These are phyloP conservation scores for Camellia sinensis DNA, from an alignment of 148 eudicot genomes.

Conservation along the genomic window DNA sequence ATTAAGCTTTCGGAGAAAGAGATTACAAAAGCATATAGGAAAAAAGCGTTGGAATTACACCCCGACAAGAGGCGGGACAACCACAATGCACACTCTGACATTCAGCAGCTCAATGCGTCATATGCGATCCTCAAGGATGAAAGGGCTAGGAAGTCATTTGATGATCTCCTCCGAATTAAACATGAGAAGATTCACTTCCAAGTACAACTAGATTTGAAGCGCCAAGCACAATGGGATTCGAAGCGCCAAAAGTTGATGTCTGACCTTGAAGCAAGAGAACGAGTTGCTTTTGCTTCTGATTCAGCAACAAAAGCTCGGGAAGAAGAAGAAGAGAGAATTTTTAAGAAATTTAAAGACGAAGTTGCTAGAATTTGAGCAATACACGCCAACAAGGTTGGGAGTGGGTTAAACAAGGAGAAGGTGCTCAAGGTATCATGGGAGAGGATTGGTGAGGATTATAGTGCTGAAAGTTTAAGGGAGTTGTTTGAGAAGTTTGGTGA, in stretches of 20 bases:
- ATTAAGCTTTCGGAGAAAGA: slow-evolving; percentile 36
- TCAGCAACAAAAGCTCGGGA: slow-evolving; percentile 31
- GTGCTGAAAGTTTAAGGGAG: slow-evolving; percentile 32
- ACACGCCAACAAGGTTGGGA: slow-evolving; percentile 26
- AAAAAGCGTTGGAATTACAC: slow-evolving; percentile 46
- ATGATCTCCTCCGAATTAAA: slow-evolving; percentile 42
- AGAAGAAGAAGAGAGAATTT: slow-evolving; percentile 45
- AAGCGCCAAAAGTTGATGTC: slow-evolving; percentile 54
- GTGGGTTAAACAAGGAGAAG: slow-evolving; percentile 33
- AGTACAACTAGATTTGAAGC: slow-evolving; percentile 39
- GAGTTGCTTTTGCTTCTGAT: slow-evolving; percentile 21
- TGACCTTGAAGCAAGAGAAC: slow-evolving; percentile 55
- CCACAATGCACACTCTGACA: slow-evolving; percentile 36
- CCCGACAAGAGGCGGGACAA: slow-evolving; percentile 58
- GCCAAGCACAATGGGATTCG: slow-evolving; percentile 36
- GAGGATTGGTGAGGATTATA: slow-evolving; percentile 39
- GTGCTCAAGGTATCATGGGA: slow-evolving; percentile 59
- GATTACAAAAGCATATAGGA: slow-evolving; percentile 45
- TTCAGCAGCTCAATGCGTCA: slow-evolving; percentile 43
- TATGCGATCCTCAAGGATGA: slow-evolving; percentile 47
- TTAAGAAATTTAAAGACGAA: slow-evolving; percentile 43
- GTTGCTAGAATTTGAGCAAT: slow-evolving; percentile 41
- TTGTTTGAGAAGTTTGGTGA: slow-evolving; percentile 52
- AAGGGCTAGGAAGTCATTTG: slow-evolving; percentile 39
- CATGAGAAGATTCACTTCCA: slow-evolving; percentile 35